Base-by-base conservation (phyloP, 331 rosid genomes). In the Stylosanthes scabra region DNA sequence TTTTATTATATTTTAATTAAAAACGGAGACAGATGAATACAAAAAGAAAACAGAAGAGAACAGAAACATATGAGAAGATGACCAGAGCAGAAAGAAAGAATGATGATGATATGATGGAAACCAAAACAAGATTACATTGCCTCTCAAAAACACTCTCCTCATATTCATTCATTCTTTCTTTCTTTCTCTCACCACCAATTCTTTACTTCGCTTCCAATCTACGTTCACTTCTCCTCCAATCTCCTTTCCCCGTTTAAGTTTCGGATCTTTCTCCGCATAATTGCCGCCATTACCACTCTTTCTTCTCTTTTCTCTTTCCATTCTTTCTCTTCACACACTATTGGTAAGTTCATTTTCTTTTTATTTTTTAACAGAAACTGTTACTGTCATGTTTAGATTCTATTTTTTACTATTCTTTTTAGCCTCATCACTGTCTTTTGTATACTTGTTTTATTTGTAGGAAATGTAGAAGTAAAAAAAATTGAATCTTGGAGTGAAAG, bases 191-290 rank as follows among this genome's bases (percentile, higher is more conserved):
- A 13, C 72, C 70, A 49, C 56, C 63, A 86, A 89, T 86, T 84
- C 90, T 56, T 86, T 91, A 52, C 94, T 91, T 91, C 84, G 86
- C 92, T 86, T 89, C 62, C 74, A 86, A 85, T 83, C 89, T 74
- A 89, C 93, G 85, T 84, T 60, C 46, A 7, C 46, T 7, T 41
- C 10, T 6, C 37, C 3, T 31, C 37, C 37, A 31, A 31, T 3
- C 9, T 41, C 63, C 58, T 75, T 59, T 75, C 29, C 56, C 11
- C 52, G 6, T 11, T 11, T 71, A 83, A 86, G 83, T 69, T 72
- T 80, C 85, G 92, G 87, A 87, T 89, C 88, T 80, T 71, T 66
- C 15, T 81, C 70, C 74, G 77, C 81, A 83, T 79, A n/a, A 51
- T 46, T 41, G 46, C 55, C 25, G 27, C 57, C 57, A 51, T 14